Evolutionary conservation across 106 monocot species (phyloP).

Genomic region (Alisma plantagoaquatica): DNA sequence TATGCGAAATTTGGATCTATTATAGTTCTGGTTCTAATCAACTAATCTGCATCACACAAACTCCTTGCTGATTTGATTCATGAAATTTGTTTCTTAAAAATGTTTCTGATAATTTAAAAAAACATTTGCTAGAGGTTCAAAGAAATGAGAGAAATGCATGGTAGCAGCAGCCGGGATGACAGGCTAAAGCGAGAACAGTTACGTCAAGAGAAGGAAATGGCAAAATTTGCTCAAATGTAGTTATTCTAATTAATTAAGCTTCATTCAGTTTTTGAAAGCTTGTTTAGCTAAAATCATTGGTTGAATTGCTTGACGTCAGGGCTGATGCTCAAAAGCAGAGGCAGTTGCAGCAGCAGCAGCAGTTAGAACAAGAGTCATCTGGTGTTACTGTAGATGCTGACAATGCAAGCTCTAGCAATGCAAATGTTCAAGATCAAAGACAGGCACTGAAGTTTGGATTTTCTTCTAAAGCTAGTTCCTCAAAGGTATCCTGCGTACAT

Average conservation of each 20-base stretch:
- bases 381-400: conserved; percentile 22
- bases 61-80: too few species aligned
- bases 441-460: conserved; percentile 92
- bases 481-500: too few species aligned
- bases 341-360: conserved; percentile 34
- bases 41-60: too few species aligned
- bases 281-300: not conserved
- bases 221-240: conserved; percentile 95
- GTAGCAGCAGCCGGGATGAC: conserved; percentile 85
- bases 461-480: conserved; percentile 51
- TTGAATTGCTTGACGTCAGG: conserved; percentile 20
- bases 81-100: too few species aligned
- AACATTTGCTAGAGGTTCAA: conserved; percentile 69
- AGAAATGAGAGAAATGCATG: conserved; percentile 98
- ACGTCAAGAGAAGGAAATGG: conserved; percentile 97
- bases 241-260: not conserved
- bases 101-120: too few species aligned
- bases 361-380: conserved; percentile 36
- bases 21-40: too few species aligned
- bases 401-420: conserved; percentile 9
- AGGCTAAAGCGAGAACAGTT: conserved; percentile 84
- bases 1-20: too few species aligned
- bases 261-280: not conserved
- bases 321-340: conserved; percentile 73
- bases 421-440: conserved; percentile 45